Percentiles rank a stretch among this genome's conserved stretches.
These are phyloP conservation scores for Colletotrichum magnum DNA, from an alignment of 2,329 filamentous ascomycete species.

Conservation along the genomic window DNA sequence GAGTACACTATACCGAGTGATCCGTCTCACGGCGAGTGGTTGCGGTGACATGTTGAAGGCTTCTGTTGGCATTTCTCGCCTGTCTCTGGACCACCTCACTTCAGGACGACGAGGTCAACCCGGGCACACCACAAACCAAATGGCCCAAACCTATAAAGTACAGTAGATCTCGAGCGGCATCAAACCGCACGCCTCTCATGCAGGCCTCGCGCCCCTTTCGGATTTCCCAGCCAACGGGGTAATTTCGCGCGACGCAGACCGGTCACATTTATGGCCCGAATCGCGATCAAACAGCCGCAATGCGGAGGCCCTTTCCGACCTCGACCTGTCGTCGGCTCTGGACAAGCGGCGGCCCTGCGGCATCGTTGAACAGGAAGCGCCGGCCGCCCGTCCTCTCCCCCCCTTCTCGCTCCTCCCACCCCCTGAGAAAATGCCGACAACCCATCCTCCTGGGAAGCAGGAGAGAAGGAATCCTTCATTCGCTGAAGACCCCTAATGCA, in stretches of 20 bases:
- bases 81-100: too few relatives aligned
- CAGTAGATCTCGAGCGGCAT: slow-evolving; percentile 1
- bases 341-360: slow-evolving; percentile 16
- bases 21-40: too few relatives aligned
- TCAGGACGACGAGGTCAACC: too few relatives aligned
- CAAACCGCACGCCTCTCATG: slow-evolving; percentile 3
- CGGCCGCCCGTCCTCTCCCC: not conserved
- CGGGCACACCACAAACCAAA: too few relatives aligned
- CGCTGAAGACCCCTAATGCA: slow-evolving; percentile 14
- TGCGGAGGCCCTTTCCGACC: slow-evolving; percentile 28
- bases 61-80: too few relatives aligned
- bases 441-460: slow-evolving; percentile 1
- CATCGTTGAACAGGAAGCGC: slow-evolving; percentile 8
- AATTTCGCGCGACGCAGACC: slow-evolving; percentile 22
- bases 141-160: not conserved
- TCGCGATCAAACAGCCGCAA: slow-evolving; percentile 36
- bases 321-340: slow-evolving; percentile 31
- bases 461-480: not conserved
- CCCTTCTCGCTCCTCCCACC: not conserved
- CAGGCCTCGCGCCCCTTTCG: slow-evolving; percentile 18
- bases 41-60: too few relatives aligned
- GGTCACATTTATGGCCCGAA: slow-evolving; percentile 27
- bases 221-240: slow-evolving; percentile 36
- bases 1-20: too few relatives aligned
- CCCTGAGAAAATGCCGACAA: slow-evolving; percentile 7